Evolutionary conservation across 352 stramenopile species (phyloP).

Genomic region (Phytophthora brassicae): DNA sequence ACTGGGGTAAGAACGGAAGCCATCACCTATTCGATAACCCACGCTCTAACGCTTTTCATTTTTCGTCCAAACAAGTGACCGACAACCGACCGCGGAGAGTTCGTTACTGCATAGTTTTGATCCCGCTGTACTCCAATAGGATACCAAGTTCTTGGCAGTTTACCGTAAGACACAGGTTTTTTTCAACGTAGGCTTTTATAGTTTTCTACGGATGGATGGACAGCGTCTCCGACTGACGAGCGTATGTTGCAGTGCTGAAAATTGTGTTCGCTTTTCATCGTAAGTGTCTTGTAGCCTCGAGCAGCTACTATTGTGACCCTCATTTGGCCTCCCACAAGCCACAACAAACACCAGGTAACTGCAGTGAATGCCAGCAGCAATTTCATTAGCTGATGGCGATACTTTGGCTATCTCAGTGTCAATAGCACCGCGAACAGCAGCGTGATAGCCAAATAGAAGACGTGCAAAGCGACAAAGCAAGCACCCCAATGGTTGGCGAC

Average conservation of each 20-base stretch:
- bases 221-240: background rate
- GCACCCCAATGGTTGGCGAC: too few species aligned
- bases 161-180: background rate
- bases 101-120: background rate
- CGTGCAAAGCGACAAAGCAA: too few species aligned
- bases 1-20: background rate
- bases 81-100: background rate
- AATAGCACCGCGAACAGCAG: background rate
- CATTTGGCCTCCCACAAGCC: too few species aligned
- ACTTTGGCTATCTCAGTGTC: background rate
- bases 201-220: background rate
- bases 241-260: background rate
- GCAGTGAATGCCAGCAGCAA: slow-evolving; percentile 8
- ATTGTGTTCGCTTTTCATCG: background rate
- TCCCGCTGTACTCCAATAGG: background rate
- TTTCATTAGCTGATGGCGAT: slow-evolving; percentile 6
- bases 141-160: background rate
- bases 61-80: background rate
- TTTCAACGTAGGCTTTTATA: background rate
- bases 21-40: background rate
- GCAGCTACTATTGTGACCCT: too few species aligned
- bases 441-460: background rate
- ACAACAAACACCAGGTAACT: too few species aligned
- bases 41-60: background rate
- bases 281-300: background rate